Evolutionary conservation across 1,139 yeast species (phyloP), one percentile per base, ranked within the genome.

Genomic region (Sugiyamaella pinicola): DNA sequence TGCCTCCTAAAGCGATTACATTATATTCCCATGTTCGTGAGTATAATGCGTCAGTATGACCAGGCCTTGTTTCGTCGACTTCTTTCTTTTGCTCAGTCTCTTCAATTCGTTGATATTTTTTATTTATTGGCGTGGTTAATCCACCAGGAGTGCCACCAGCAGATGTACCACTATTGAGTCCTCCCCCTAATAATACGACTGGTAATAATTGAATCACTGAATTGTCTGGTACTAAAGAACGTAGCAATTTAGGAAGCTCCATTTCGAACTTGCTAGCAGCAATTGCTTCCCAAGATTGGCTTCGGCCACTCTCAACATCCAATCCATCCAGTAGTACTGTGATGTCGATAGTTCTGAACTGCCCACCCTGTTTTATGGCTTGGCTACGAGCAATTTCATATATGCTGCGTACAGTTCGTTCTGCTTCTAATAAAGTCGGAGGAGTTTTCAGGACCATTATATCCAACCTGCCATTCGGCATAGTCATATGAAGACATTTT

Each of bases 1-100:
- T 95, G 0, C 99, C 99, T 0, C 99, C 99, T 0, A 91, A 84
- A 5, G 68, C 69, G 2, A 64, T 66, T 4, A 60, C 64, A 9
- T 56, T 59, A 49, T 61, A 64, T 31, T 58, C 58, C 55, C 55
- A 58, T 29, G 58, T 61, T 4, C 52, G 45, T 26, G 53, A 43
- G 21, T 42, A 24, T 6, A 49, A 46, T 18, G 55, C 51, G 8
- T 56, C 55, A 13, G 51, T 54, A 13, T 52, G 56, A 10, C 49
- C 49, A 43, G n/a, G 31, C 9, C 10, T 7, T n/a, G 38, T 44
- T 6, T 31, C 28, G 35, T 47, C 50, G 10, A 35, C 49, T 22
- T 51, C 55, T 12, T 56, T 52, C 31, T 53, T 55, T 34, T 51
- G 47, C 18, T 52, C 56, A 18, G 40, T 46, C 13, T 42, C 51